Percentiles rank a stretch among this genome's conserved stretches.
Evolutionary conservation across 495 filamentous ascomycete species (phyloP).

Genomic region (Penicillium tannophilum): DNA sequence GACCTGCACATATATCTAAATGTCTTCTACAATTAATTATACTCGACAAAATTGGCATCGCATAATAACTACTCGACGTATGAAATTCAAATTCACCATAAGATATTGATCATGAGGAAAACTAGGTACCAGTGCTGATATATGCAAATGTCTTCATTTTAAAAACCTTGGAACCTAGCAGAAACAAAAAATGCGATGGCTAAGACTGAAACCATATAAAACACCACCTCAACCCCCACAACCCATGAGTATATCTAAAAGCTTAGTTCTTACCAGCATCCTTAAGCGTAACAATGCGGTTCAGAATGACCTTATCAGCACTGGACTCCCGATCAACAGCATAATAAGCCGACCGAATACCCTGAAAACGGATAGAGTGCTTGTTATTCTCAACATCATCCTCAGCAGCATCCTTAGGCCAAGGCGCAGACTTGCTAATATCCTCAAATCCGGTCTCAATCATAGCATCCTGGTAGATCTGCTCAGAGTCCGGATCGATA

Average conservation of each 20-base stretch:
- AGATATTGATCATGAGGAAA: background rate
- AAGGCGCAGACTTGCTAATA: constrained; percentile 70
- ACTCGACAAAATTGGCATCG: no score
- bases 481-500: constrained; percentile 82
- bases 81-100: background rate
- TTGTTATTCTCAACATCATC: constrained; percentile 53
- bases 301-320: constrained; percentile 76
- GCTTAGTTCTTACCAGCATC: constrained; percentile 50
- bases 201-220: background rate
- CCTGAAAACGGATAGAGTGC: constrained; percentile 87
- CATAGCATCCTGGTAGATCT: constrained; percentile 74
- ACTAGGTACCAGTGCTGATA: background rate
- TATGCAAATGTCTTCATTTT: background rate
- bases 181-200: background rate
- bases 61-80: background rate
- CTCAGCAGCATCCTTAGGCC: constrained; percentile 67
- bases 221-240: background rate
- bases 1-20: no score
- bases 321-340: constrained; percentile 79
- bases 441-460: constrained; percentile 88
- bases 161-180: no score
- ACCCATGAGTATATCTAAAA: background rate
- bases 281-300: constrained; percentile 91
- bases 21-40: no score
- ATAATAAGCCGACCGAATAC: constrained; percentile 85